Conservation (phyloP, 257 asterid genomes). For the Linderniella brevidens region DNA sequence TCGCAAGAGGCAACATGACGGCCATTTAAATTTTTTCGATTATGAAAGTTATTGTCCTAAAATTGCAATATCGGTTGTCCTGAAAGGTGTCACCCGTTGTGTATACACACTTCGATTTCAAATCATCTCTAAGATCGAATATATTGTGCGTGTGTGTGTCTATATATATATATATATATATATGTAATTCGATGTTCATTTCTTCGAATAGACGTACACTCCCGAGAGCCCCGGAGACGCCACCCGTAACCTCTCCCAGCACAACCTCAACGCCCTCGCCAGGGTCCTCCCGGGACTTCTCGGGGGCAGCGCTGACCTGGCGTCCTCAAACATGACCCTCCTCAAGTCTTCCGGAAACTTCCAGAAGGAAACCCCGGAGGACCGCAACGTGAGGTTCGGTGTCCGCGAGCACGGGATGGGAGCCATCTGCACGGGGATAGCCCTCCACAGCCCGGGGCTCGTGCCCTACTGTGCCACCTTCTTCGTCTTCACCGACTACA, state of each 20-base stretch:
- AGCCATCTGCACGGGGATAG: slow-evolving; percentile 68
- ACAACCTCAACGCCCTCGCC: slow-evolving; percentile 53
- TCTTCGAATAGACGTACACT: slow-evolving; percentile 45
- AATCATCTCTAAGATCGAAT: too few species aligned
- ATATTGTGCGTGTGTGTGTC: too few species aligned
- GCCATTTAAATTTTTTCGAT: too few species aligned
- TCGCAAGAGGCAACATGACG: too few species aligned
- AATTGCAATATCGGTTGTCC: too few species aligned
- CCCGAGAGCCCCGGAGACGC: slow-evolving; percentile 63
- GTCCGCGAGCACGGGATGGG: slow-evolving; percentile 85
- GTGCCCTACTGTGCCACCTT: slow-evolving; percentile 82
- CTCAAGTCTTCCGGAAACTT: slow-evolving; percentile 63
- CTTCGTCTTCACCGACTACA: slow-evolving; percentile 84
- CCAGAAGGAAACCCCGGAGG: slow-evolving; percentile 63
- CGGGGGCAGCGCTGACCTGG: slow-evolving; percentile 92
- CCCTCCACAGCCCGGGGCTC: slow-evolving; percentile 64
- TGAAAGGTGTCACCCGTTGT: too few species aligned
- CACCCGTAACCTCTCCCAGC: slow-evolving; percentile 54
- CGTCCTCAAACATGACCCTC: slow-evolving; percentile 82
- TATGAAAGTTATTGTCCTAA: too few species aligned
- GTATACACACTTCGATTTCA: too few species aligned
- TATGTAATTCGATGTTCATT: too few species aligned
- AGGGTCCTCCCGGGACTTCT: slow-evolving; percentile 72
- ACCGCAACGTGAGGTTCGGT: slow-evolving; percentile 50
- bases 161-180: too few species aligned